Percentiles rank a stretch among this genome's conserved stretches.
Evolutionary conservation across 2,329 filamentous ascomycete species (phyloP).

Genomic region (Claviceps africana): DNA sequence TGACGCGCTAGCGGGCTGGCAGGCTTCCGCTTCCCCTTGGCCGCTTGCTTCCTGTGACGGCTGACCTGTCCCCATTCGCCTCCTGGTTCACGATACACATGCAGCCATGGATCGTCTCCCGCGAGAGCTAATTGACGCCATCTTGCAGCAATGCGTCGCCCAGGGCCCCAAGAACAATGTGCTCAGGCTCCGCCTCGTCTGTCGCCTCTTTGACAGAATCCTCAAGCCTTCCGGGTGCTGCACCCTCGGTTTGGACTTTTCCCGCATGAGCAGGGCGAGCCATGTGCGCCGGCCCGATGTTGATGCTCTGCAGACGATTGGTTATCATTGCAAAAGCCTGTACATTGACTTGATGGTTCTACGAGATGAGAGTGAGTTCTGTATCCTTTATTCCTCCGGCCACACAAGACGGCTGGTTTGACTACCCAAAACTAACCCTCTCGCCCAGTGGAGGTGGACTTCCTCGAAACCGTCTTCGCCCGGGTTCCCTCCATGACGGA

Average conservation of each 20-base stretch:
- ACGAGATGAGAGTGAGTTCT: conserved; percentile 32
- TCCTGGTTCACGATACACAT: not conserved
- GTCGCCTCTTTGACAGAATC: conserved; percentile 31
- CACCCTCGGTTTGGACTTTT: conserved; percentile 36
- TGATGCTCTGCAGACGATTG: conserved; percentile 31
- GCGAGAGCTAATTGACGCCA: conserved; percentile 31
- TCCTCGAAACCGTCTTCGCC: conserved; percentile 31
- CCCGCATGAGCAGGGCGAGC: conserved; percentile 27
- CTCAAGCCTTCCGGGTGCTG: conserved; percentile 31
- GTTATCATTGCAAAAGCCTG: conserved; percentile 32
- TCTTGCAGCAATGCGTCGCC: conserved; percentile 29
- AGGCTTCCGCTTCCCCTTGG: not conserved
- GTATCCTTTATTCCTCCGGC: no score
- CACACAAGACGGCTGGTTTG: no score
- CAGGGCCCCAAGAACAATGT: conserved; percentile 30
- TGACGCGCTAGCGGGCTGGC: not conserved
- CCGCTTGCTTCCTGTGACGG: not conserved
- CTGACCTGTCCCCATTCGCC: no score
- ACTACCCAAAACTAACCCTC: no score
- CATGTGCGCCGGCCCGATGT: conserved; percentile 19
- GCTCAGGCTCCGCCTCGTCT: conserved; percentile 33
- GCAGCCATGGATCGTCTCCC: conserved; percentile 31
- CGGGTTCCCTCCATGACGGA: conserved; percentile 30
- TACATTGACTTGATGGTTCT: conserved; percentile 40
- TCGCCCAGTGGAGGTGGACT: conserved; percentile 32